Base-by-base conservation (phyloP, 345 rosid genomes). In the Geranium rotundifolium region DNA sequence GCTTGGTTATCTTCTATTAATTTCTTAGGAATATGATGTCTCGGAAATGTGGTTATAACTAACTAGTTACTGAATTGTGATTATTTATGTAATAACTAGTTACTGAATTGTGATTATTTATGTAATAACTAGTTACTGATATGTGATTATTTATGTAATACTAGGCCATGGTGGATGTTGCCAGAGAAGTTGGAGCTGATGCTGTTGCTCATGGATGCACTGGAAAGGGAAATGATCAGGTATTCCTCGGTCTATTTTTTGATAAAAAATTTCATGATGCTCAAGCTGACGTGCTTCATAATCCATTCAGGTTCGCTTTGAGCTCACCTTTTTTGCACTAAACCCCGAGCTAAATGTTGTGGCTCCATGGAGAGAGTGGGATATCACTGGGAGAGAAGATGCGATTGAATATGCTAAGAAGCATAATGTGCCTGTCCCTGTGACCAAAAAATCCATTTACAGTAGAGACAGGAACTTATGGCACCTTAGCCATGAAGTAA, bases 291-390 rank as follows among this genome's bases (percentile, higher is more conserved):
- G 17, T 56, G 63, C 16, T 37, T 61, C 46, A 41, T 57, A 56
- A 20, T 65, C 17, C 57, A 9, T 56, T 2, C 79, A 89, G 98
- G 96, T 92, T 73, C 96, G 96, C 64, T 92, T 92, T 76, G 98
- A 89, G 80, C 89, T 89, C 52, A 85, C 98, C 29, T 92, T 89
- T 84, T 92, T 89, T 71, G 82, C 98, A 14, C 61, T 89, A 60
- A 92, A 92, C 73, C 98, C 98, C 54, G 89, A 89, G 59, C 82
- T 92, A 67, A 78, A 82, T 71, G 95, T 92, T 58, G 95, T 92
- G 66, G 98, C 97, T 63, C 96, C 98, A 12, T 89, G 98, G 98
- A 84, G 98, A 57, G 98, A 92, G 76, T 92, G 98, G 97, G 91
- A 92, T 72, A 92, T 92, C 66, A 72, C 66, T 59, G 97, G 98